Evolutionary conservation across 1,284 basidiomycete species (phyloP), one percentile per base, ranked within the genome.

Genomic region (Austroboletus novae-zelandiae): DNA sequence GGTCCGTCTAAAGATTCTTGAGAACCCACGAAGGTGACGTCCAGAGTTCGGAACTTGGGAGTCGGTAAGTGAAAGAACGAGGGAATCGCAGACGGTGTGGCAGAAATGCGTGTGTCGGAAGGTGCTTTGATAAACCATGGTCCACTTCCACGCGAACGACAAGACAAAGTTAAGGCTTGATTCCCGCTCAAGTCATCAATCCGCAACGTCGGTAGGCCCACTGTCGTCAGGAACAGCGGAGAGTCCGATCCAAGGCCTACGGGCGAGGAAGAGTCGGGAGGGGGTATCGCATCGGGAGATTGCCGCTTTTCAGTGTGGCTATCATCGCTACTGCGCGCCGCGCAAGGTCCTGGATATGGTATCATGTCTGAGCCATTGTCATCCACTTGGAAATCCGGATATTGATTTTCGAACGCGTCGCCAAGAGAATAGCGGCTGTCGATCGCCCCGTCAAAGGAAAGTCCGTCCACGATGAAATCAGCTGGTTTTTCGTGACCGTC

Each of bases 261-360:
- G 36, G 62, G 60, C 3, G 62, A 66, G 11, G 64, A 63, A 6
- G 61, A 66, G 9, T 54, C 51, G 11, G 58, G 64, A 47, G 62
- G 61, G n/a, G 37, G 51, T 1, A 34, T 39, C 37, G 36, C n/a
- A 13, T 32, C 25, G 11, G 62, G 52, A 0, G 55, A 54, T 17
- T 47, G 41, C 47, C 52, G 54, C n/a, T 31, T 32, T 30, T 46
- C 43, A 34, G 13, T 17, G 17, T 43, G 7, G 18, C 5, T 41
- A 27, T 29, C 40, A 4, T 41, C 10, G 29, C 29, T 30, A 30
- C 29, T 8, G 43, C 25, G n/a, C 18, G 31, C 3, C 32, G 32
- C 8, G 13, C 32, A 34, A 2, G 15, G 36, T 18, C 14, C 39
- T n/a, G 18, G 34, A 31, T 30, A 52, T 17, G 31, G 11, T 27